Base-by-base conservation (phyloP, 2,329 filamentous ascomycete species). In the Amauroascus verrucosus region DNA sequence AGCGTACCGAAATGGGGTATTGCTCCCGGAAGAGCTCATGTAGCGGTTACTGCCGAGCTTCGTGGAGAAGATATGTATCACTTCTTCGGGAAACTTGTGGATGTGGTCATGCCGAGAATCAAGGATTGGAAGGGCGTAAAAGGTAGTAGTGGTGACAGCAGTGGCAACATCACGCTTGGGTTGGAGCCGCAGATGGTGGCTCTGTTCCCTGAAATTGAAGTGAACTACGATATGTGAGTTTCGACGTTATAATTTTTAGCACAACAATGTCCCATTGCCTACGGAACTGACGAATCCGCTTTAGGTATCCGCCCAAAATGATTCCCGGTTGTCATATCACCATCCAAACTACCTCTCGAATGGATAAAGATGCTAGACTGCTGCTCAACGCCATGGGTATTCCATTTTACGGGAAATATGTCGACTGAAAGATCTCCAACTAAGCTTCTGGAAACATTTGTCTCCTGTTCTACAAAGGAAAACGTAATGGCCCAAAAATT, bases 41-140 rank as follows among this genome's bases (percentile, higher is more conserved):
- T 71, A 49, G 82, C 87, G 56, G 81, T 86, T 61, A 96, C 91
- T 65, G 83, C 81, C 48, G 84, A 86, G 24, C 72, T 98, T 58
- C 76, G 77, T 53, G 88, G 88, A 28, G 85, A 93, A 67, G 79
- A 84, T 55, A 93, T 94, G 63, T 86, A 88, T 58, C 85, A 96
- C 68, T 96, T 98, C 68, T 67, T 98, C 43, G 86, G 91, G 64
- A 95, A 95, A 74, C 76, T 89, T 61, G 77, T 97, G 53, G 88
- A 95, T 66, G 76, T 97, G 7, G 90, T 98, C 5, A 78, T 97
- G 66, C 93, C 93, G 37, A 86, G 84, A 65, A 94, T 98, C 71
- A 98, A 97, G 77, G 93, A 98, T 62, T 98, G 88, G 86, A 81
- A 80, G 53, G 93, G 93, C 56, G 75, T 86, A n/a, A 79, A 80